Conservation (phyloP, 163 green algal species). For the Volvox carteri region DNA sequence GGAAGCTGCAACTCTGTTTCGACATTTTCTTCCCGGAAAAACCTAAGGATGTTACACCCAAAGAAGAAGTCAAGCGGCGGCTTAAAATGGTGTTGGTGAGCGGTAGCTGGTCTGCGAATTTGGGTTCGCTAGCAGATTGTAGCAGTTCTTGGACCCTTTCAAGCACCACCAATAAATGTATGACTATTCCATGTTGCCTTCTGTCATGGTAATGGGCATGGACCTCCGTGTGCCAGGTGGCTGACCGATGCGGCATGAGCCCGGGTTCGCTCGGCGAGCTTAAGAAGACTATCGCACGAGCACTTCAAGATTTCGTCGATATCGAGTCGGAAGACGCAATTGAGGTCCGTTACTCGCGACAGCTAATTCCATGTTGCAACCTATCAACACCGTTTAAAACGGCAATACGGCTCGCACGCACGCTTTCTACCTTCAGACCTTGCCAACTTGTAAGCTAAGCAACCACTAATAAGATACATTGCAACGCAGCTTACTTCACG, state of each 20-base stretch:
- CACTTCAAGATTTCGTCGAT: slow-evolving; percentile 81
- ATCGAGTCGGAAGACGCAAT: slow-evolving; percentile 81
- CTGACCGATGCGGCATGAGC: slow-evolving; percentile 86
- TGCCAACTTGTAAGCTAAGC: too few species aligned
- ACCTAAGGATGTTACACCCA: slow-evolving; percentile 54
- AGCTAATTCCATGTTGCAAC: too few species aligned
- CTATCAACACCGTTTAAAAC: too few species aligned
- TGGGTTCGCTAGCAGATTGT: background rate
- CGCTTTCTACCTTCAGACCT: too few species aligned
- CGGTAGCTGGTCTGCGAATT: background rate
- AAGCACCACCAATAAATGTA: background rate
- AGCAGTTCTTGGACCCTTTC: background rate
- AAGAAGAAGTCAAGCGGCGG: slow-evolving; percentile 80
- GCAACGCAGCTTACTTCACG: too few species aligned
- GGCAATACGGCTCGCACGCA: too few species aligned
- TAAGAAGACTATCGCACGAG: slow-evolving; percentile 78
- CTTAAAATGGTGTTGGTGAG: slow-evolving; percentile 67
- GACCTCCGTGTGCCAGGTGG: slow-evolving; percentile 56
- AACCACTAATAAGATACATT: too few species aligned
- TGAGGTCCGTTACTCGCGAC: slow-evolving; percentile 69
- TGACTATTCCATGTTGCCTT: background rate
- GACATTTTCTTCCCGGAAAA: slow-evolving; percentile 82
- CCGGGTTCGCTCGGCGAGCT: slow-evolving; percentile 80
- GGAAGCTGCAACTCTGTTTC: slow-evolving; percentile 75
- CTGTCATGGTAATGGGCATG: background rate